Evolutionary conservation across 495 filamentous ascomycete genomes (phyloP), one percentile per base, ranked within the genome.

Genomic region (Saxophila tyrrhenica): DNA sequence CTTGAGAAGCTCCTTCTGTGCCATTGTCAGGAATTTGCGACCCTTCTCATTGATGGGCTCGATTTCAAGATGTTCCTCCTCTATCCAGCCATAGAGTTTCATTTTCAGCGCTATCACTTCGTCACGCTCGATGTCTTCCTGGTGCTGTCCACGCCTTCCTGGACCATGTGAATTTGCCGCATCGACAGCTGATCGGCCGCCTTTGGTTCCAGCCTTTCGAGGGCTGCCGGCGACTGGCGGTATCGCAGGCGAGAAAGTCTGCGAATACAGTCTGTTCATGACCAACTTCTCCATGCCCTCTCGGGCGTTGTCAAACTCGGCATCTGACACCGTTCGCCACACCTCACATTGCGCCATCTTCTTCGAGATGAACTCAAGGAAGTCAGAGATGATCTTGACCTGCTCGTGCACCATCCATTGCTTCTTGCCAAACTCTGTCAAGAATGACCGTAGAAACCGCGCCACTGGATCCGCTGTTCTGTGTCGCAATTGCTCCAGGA

Each of bases 381-480:
- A 99, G 65, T 99, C 92, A 52, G 87, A 81, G 55, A 99, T 91
- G 44, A 99, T 95, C 67, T 99, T 99, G 58, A 95, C 90, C 67
- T 99, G 92, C 69, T 99, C 92, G 64, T 97, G 92, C 8, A 94
- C 92, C 90, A 94, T 94, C 92, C 92, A 99, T 68, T 96, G 94
- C 61, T 88, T 87, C 70, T 99, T 99, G 11, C 84, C 87, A 70
- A 99, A 99, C 67, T 97, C 92, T 35, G 79, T 76, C 13, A 99
- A 73, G 64, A 99, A 99, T 5, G 91, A 96, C 44, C 90, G 84
- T 19, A 99, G 78, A 65, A 94, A 99, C 59, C 87, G 86, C 13
- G 92, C 94, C 1, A 99, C 91, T 3, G 92, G 94, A 62, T 99
- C 92, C 17, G 92, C 94, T 21, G 91, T 95, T 47, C 90, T 84